Conservation (phyloP, 2,329 filamentous ascomycete genomes). For the Ascochyta rabiei region DNA sequence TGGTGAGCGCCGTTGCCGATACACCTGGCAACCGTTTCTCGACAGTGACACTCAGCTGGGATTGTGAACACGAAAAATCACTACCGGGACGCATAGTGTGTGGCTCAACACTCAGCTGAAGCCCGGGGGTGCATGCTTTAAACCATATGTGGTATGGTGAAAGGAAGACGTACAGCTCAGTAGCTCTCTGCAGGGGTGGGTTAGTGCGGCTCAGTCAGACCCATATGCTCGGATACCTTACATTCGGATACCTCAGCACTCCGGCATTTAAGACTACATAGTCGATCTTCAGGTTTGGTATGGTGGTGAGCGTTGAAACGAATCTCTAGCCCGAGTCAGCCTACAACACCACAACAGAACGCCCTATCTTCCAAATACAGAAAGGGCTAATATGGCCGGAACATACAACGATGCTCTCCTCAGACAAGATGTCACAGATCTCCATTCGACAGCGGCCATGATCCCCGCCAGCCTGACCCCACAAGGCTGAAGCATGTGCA, state of each 20-base stretch:
- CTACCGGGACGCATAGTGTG: background rate
- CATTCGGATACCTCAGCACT: slow-evolving; percentile 62
- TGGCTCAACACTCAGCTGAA: slow-evolving; percentile 13
- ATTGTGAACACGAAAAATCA: background rate
- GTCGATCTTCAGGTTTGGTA: slow-evolving; percentile 56
- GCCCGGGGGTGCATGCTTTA: slow-evolving; percentile 29
- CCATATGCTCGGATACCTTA: slow-evolving; percentile 40
- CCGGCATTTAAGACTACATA: slow-evolving; percentile 64
- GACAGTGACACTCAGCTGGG: background rate
- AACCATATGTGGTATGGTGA: slow-evolving; percentile 27
- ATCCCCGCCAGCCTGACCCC: slow-evolving; percentile 50
- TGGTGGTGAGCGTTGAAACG: slow-evolving; percentile 47
- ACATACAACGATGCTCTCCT: slow-evolving; percentile 56
- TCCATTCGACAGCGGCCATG: slow-evolving; percentile 56
- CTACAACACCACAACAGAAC: background rate
- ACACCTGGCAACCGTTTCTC: slow-evolving; percentile 1
- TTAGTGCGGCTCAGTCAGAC: slow-evolving; percentile 33
- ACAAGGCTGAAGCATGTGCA: slow-evolving; percentile 49
- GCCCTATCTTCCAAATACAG: background rate
- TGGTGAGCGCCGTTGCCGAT: background rate
- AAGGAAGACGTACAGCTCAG: slow-evolving; percentile 53
- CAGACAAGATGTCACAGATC: slow-evolving; percentile 60
- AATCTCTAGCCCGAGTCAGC: slow-evolving; percentile 48
- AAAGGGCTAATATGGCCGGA: background rate
- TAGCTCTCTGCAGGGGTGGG: slow-evolving; percentile 53